Evolutionary conservation across 768 basidiomycete genomes (phyloP).

Genomic region (Dioszegia crocea): DNA sequence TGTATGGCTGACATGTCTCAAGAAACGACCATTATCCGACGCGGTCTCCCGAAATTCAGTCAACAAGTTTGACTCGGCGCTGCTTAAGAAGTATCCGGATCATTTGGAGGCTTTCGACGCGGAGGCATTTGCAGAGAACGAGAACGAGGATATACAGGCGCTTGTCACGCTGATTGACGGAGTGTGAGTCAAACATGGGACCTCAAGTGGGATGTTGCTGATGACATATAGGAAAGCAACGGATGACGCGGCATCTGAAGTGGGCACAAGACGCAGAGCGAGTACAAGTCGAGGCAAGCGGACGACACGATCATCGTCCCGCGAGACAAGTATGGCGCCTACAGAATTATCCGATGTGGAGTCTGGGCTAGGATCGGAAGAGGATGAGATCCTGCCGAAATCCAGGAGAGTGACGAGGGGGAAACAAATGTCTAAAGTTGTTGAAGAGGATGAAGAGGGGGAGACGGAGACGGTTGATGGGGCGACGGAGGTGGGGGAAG

Average conservation of each 20-base stretch:
- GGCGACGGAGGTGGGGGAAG: conserved; percentile 23
- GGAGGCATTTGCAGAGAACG: conserved; percentile 23
- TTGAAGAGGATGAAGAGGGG: conserved; percentile 5
- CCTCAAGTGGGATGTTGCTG: background rate
- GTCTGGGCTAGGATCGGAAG: conserved; percentile 6
- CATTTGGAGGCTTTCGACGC: conserved; percentile 62
- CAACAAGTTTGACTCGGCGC: conserved; percentile 61
- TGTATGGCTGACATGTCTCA: conserved; percentile 1
- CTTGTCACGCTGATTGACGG: conserved; percentile 34
- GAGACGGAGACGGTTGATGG: conserved; percentile 10
- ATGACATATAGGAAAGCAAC: conserved; percentile 1
- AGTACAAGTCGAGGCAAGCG: background rate
- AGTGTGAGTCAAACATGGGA: conserved; percentile 25
- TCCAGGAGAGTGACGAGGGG: conserved; percentile 2
- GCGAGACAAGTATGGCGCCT: conserved; percentile 4
- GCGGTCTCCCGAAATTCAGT: conserved; percentile 65
- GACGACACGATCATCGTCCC: background rate
- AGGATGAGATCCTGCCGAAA: conserved; percentile 7
- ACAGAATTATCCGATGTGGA: background rate
- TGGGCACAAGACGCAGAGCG: conserved; percentile 3
- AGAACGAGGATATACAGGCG: conserved; percentile 18
- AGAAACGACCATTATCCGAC: conserved; percentile 64
- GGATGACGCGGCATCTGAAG: conserved; percentile 19
- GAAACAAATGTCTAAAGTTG: conserved; percentile 27
- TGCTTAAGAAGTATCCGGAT: conserved; percentile 68